phyloP scores from a whole-genome alignment of 164 flowering plant species.

The Aristolochia fimbriata region DNA sequence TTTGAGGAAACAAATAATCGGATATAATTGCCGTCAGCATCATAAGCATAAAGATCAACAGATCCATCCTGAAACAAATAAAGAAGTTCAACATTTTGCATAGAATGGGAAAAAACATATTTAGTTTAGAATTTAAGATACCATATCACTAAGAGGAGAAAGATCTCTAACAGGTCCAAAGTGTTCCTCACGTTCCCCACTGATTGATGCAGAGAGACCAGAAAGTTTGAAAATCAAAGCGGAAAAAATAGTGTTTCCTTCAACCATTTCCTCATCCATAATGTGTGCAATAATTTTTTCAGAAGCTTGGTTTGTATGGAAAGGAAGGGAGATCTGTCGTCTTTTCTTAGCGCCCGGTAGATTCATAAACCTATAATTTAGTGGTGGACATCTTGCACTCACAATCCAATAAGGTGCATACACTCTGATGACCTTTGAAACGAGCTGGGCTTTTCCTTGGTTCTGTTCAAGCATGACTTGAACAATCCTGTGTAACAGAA shows the following conservation, averaged over 20 bases:
- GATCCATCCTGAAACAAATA: constrained; percentile 69
- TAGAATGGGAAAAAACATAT: neutral
- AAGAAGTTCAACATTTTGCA: neutral
- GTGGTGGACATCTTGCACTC: constrained; percentile 74
- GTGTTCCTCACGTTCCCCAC: constrained; percentile 32
- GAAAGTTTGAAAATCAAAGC: constrained; percentile 51
- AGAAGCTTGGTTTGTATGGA: constrained; percentile 33
- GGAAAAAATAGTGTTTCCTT: constrained; percentile 78
- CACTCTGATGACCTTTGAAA: constrained; percentile 50
- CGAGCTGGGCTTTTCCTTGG: constrained; percentile 29
- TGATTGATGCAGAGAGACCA: constrained; percentile 64
- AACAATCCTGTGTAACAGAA: constrained; percentile 53
- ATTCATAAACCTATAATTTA: constrained; percentile 54
- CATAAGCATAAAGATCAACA: constrained; percentile 67
- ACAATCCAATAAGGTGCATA: constrained; percentile 89
- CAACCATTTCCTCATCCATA: constrained; percentile 68
- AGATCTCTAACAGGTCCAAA: constrained; percentile 78
- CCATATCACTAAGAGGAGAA: constrained; percentile 90
- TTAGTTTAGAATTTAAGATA: constrained; percentile 14
- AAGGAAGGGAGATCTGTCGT: constrained; percentile 30
- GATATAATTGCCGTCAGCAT: constrained; percentile 61
- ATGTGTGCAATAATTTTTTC: constrained; percentile 54
- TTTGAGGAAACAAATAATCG: constrained; percentile 77
- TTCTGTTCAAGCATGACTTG: constrained; percentile 78
- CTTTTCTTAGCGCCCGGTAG: constrained; percentile 22